Evolutionary conservation across 805 yeast species (phyloP), one percentile per base, ranked within the genome.

Genomic region (Ogataea methanolica): DNA sequence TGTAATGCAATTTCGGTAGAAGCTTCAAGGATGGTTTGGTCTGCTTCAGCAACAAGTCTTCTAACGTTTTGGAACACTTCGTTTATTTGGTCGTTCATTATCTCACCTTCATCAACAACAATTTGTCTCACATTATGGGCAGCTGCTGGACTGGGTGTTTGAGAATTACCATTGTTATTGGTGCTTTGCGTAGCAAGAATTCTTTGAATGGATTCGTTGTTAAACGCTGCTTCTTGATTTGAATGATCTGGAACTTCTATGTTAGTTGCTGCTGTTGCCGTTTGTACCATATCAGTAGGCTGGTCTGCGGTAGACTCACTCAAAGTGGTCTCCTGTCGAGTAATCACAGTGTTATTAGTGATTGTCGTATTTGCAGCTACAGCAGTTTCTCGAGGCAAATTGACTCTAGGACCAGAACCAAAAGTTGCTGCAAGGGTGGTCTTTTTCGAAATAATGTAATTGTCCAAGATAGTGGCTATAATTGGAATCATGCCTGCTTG

Each of bases 401-500:
- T 47, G 23, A 43, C 42, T 38, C 49, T 47, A 15, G 39, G 17
- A 33, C 49, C 45, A 21, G 8, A 12, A 8, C 44, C 50, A 34
- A 49, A 42, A 41, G 51, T 55, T n/a, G 57, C 42, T 22, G 46
- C 42, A 55, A 55, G 56, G 5, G 57, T 50, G 6, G 56, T 53
- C 31, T 60, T 62, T 39, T 57, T 61, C 14, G 64, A 58, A 16
- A 63, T 57, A 14, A 89, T 70, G 64, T 85, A 92, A 66, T 92
- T 91, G 65, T 94, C 98, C 54, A 92, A 73, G 2, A 94, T 85
- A 0, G 99, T 91, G 46, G 97, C 94, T 38, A 92, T 78, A 4
- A 92, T 80, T 1, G 97, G 97, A 36, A 94, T 77, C 51, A 90
- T 82, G 5, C 97, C 98, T 1, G 97, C 96, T 52, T 86, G 83